Conservation (phyloP, 108 stramenopile species). For the Cyclotella cryptica region DNA sequence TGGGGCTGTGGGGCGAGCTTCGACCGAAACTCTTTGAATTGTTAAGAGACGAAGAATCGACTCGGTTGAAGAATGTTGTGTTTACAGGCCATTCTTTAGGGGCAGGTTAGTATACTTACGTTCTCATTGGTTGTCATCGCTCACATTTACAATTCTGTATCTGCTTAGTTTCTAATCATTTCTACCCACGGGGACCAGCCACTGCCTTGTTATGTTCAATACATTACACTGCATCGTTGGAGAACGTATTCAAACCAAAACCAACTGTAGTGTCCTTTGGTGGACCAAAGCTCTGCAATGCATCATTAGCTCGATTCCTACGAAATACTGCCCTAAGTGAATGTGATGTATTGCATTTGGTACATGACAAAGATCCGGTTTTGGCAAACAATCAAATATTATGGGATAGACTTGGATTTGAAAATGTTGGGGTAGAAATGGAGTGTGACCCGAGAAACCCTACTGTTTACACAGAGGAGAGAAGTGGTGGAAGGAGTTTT, state of each 20-base stretch:
- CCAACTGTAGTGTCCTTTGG: constrained; percentile 66
- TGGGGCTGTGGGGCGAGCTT: constrained; percentile 62
- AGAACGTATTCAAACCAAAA: constrained; percentile 1
- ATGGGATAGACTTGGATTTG: constrained; percentile 69
- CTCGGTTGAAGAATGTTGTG: constrained; percentile 7
- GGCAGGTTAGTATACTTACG: constrained; percentile 22
- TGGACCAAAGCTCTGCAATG: constrained; percentile 62
- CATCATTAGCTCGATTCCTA: constrained; percentile 44
- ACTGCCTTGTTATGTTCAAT: constrained; percentile 57
- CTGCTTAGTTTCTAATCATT: no score
- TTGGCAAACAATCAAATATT: constrained; percentile 63
- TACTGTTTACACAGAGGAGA: constrained; percentile 10
- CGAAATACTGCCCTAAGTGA: constrained; percentile 37
- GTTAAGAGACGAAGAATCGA: background rate
- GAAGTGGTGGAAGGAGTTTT: background rate
- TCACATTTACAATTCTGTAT: no score
- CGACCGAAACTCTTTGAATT: constrained; percentile 32
- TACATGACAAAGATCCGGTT: constrained; percentile 66
- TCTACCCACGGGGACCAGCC: background rate
- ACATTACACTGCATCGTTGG: constrained; percentile 44
- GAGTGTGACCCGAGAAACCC: constrained; percentile 59
- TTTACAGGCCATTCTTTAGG: constrained; percentile 52
- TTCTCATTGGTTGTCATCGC: no score
- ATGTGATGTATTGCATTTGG: constrained; percentile 55
- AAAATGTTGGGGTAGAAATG: constrained; percentile 57